Percentiles rank a stretch among this genome's conserved stretches.
Evolutionary conservation across 768 basidiomycete genomes (phyloP).

Genomic region (Mycena leptocephala): DNA sequence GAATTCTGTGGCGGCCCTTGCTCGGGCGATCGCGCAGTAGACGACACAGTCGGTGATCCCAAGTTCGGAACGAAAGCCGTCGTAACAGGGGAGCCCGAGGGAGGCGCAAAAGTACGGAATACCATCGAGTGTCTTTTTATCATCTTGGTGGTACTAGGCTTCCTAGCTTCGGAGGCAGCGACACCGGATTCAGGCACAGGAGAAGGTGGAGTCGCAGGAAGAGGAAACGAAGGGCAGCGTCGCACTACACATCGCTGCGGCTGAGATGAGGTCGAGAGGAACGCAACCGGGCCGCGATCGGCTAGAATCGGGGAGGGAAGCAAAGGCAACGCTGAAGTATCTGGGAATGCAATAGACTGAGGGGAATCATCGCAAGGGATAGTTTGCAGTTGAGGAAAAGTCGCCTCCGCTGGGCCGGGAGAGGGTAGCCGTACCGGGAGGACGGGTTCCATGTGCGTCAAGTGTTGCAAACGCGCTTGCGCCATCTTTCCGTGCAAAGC

Average conservation of each 20-base stretch:
- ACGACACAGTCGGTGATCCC: background rate
- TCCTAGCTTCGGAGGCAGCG: background rate
- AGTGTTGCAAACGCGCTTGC: background rate
- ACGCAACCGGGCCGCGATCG: background rate
- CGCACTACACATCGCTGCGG: background rate
- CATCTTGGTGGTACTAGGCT: background rate
- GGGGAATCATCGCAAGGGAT: background rate
- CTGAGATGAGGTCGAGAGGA: background rate
- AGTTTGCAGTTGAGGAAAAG: constrained; percentile 8
- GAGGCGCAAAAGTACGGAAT: background rate
- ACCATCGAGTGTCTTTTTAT: constrained; percentile 15
- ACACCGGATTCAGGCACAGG: background rate
- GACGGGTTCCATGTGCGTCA: background rate
- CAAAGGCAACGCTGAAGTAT: background rate
- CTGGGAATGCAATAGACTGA: background rate
- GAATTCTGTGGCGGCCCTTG: background rate
- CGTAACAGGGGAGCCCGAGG: background rate
- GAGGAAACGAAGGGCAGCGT: background rate
- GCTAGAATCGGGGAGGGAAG: constrained; percentile 1
- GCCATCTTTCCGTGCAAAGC: background rate
- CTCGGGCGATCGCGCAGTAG: background rate
- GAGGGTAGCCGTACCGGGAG: background rate
- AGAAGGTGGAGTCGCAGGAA: background rate
- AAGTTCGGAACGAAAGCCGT: background rate
- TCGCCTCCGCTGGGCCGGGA: background rate